These are phyloP conservation scores for Yarrowia sp. DNA, from an alignment of 805 yeast genomes.

Conservation along the genomic window DNA sequence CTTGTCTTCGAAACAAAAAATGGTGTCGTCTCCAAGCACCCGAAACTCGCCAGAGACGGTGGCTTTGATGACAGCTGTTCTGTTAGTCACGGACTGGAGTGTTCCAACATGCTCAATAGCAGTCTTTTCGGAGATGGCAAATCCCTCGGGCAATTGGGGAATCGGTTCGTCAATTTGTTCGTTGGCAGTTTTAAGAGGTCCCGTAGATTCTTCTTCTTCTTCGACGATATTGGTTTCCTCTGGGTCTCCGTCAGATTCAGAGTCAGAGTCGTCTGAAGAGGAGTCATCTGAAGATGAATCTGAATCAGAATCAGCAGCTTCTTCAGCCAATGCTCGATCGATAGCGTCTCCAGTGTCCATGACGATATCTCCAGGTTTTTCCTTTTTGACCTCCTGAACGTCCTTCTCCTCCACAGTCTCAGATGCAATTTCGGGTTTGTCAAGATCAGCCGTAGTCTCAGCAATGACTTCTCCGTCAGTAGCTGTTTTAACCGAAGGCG, in stretches of 20 bases:
- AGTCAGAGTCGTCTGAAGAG: not conserved
- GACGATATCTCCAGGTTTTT: not conserved
- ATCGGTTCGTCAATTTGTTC: constrained; percentile 69
- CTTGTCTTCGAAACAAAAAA: constrained; percentile 72
- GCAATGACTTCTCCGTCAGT: not conserved
- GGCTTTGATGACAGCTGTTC: constrained; percentile 69
- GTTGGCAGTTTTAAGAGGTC: constrained; percentile 39
- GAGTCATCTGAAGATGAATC: not conserved
- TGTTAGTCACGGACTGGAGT: constrained; percentile 65
- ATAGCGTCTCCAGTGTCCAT: constrained; percentile 5
- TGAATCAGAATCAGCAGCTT: not conserved
- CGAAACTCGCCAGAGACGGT: constrained; percentile 76
- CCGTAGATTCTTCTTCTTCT: constrained; percentile 15
- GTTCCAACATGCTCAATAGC: constrained; percentile 71
- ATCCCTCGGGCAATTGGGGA: constrained; percentile 64
- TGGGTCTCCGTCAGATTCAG: constrained; percentile 11
- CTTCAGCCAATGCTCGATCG: constrained; percentile 11
- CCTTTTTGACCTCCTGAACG: not conserved
- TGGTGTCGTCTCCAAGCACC: constrained; percentile 68
- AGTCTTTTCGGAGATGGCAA: constrained; percentile 53
- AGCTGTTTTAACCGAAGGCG: not conserved
- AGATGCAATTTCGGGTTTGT: not conserved
- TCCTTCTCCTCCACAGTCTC: not conserved
- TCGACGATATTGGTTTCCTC: not conserved
- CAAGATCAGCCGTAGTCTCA: not conserved